Evolutionary conservation across 2,329 filamentous ascomycete species (phyloP).

Genomic region (Boeremia exigua): DNA sequence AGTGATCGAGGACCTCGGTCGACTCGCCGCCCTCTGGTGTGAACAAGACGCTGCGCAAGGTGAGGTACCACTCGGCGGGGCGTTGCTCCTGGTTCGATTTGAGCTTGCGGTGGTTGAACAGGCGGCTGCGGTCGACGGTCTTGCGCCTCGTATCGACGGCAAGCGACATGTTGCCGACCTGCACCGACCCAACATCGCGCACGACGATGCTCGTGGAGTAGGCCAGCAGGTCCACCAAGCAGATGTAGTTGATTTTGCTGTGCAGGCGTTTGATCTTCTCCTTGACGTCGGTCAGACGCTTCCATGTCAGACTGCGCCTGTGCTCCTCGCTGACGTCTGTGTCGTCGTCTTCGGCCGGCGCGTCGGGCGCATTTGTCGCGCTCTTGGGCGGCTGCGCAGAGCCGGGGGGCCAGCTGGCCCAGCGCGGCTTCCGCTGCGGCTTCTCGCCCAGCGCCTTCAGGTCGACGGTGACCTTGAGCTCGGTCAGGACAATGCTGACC

Average conservation of each 20-base stretch:
- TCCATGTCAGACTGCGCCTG: conserved; percentile 66
- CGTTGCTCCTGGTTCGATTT: conserved; percentile 63
- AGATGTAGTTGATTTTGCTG: conserved; percentile 84
- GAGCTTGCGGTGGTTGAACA: conserved; percentile 72
- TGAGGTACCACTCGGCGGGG: conserved; percentile 94
- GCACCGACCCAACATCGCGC: conserved; percentile 80
- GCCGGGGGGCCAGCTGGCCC: conserved; percentile 43
- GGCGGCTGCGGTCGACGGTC: conserved; percentile 86
- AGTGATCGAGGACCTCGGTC: conserved; percentile 85
- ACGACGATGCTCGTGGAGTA: conserved; percentile 79
- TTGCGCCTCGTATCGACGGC: conserved; percentile 90
- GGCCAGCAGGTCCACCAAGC: conserved; percentile 86
- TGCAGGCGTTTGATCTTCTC: conserved; percentile 87
- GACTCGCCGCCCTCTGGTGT: conserved; percentile 84
- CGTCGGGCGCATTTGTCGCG: conserved; percentile 29
- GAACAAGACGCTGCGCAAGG: conserved; percentile 84
- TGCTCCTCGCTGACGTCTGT: conserved; percentile 62
- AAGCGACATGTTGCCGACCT: conserved; percentile 82
- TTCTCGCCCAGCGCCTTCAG: conserved; percentile 64
- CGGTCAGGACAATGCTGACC: conserved; percentile 87
- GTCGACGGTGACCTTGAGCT: conserved; percentile 84
- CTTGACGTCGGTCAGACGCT: conserved; percentile 76
- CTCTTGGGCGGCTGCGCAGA: conserved; percentile 28
- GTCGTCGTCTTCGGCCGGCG: conserved; percentile 28
- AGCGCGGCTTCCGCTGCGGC: conserved; percentile 38